phyloP scores from a whole-genome alignment of 2,329 filamentous ascomycete genomes.

The Penicillium sp. region DNA sequence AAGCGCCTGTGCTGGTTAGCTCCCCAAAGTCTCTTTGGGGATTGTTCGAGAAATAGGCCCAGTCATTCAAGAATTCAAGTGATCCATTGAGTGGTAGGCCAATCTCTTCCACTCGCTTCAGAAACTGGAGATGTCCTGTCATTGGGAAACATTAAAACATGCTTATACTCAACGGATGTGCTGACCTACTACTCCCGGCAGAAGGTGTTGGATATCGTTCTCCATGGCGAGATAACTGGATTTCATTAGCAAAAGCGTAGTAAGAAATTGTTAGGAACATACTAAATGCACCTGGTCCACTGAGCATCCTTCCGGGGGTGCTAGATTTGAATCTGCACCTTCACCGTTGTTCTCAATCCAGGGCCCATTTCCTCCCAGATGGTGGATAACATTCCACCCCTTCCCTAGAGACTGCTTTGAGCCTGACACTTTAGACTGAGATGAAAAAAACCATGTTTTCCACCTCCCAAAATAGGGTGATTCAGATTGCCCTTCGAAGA shows the following conservation, averaged over 20 bases:
- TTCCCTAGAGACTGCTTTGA: neutral
- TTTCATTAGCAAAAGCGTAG: neutral
- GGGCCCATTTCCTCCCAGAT: conserved; percentile 55
- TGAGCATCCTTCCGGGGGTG: conserved; percentile 48
- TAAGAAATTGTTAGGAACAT: conserved; percentile 8
- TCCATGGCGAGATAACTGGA: conserved; percentile 57
- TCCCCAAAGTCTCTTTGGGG: conserved; percentile 51
- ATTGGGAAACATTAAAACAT: conserved; percentile 1
- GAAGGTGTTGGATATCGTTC: conserved; percentile 56
- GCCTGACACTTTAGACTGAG: neutral
- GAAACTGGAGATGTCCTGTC: conserved; percentile 48
- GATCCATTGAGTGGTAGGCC: conserved; percentile 47
- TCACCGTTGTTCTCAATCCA: conserved; percentile 53
- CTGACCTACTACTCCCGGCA: conserved; percentile 49
- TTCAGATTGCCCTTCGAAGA: neutral
- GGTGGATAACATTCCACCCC: conserved; percentile 52
- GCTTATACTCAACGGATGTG: neutral
- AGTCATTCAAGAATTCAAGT: conserved; percentile 54
- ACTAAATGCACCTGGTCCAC: conserved; percentile 61
- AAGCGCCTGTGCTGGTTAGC: conserved; percentile 55
- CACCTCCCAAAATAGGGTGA: conserved; percentile 19
- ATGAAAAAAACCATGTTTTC: conserved; percentile 22
- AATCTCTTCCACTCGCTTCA: conserved; percentile 47
- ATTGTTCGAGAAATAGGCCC: conserved; percentile 53
- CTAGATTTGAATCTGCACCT: conserved; percentile 38